Conservation (phyloP, 495 filamentous ascomycete genomes). For the Astrocystis sublimbata region DNA sequence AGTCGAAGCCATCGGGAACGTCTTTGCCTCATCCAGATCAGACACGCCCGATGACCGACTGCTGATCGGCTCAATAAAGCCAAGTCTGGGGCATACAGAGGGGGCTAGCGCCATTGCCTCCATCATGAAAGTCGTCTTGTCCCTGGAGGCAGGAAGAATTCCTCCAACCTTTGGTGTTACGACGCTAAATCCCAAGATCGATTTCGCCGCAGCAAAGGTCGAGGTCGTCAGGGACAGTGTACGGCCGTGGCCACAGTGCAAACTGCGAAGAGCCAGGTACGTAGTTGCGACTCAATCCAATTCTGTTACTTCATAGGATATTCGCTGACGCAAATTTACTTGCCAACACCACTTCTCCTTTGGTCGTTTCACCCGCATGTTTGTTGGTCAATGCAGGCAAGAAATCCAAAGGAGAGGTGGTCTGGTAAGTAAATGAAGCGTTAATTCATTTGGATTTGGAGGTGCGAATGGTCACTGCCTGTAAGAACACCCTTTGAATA, state of each 20-base stretch:
- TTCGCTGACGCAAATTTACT: no score
- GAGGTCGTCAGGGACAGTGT: slow-evolving; percentile 25
- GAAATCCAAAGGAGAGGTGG: no score
- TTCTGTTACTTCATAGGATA: no score
- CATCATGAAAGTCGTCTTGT: slow-evolving; percentile 41
- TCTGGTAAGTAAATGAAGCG: no score
- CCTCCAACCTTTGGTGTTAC: slow-evolving; percentile 46
- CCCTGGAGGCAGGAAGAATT: slow-evolving; percentile 38
- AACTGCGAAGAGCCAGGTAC: neutral
- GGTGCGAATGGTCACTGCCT: slow-evolving; percentile 48
- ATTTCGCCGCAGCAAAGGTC: slow-evolving; percentile 38
- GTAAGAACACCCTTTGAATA: no score
- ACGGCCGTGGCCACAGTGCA: neutral
- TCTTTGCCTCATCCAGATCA: slow-evolving; percentile 39
- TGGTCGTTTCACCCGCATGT: no score
- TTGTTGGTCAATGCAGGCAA: no score
- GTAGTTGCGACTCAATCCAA: no score
- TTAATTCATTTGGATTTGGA: slow-evolving; percentile 53
- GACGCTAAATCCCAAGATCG: slow-evolving; percentile 43
- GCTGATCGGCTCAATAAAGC: slow-evolving; percentile 40
- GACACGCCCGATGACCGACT: slow-evolving; percentile 33
- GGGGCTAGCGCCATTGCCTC: slow-evolving; percentile 45
- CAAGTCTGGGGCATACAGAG: slow-evolving; percentile 49
- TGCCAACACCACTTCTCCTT: no score
- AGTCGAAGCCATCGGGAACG: slow-evolving; percentile 42